Conservation (phyloP, 2,329 filamentous ascomycete species). For the Dothistroma pini region DNA sequence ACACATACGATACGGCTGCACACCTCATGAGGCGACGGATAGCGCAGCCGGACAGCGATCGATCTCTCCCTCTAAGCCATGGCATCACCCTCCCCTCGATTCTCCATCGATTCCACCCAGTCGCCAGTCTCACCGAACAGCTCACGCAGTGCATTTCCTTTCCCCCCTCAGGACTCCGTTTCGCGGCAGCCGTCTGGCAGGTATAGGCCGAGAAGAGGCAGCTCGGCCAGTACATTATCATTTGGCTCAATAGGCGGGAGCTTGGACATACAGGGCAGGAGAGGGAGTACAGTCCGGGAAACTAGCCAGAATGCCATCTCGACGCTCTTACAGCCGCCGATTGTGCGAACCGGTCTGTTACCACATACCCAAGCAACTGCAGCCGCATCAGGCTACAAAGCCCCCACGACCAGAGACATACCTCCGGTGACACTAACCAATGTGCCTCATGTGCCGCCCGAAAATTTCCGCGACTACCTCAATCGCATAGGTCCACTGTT, state of each 20-base stretch:
- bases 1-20: neutral
- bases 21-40: constrained; percentile 23
- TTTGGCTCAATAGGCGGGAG: constrained; percentile 82
- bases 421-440: constrained; percentile 90
- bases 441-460: constrained; percentile 72
- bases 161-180: constrained; percentile 55
- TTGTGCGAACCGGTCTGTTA: constrained; percentile 80
- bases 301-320: constrained; percentile 92
- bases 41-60: constrained; percentile 3
- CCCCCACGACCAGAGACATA: constrained; percentile 83
- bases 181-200: constrained; percentile 45
- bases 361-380: constrained; percentile 69
- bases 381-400: constrained; percentile 61
- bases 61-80: constrained; percentile 22
- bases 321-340: constrained; percentile 85
- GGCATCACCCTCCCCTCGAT: constrained; percentile 54
- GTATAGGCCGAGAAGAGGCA: constrained; percentile 64
- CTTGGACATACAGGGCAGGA: constrained; percentile 64
- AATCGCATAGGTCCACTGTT: constrained; percentile 82
- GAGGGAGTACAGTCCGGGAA: constrained; percentile 61
- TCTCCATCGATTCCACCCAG: constrained; percentile 49
- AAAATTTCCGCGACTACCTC: constrained; percentile 80
- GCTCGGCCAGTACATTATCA: constrained; percentile 69
- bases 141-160: constrained; percentile 47
- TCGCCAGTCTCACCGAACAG: constrained; percentile 39